Conservation (phyloP, 2,329 filamentous ascomycete species). For the Colletotrichum sp. region DNA sequence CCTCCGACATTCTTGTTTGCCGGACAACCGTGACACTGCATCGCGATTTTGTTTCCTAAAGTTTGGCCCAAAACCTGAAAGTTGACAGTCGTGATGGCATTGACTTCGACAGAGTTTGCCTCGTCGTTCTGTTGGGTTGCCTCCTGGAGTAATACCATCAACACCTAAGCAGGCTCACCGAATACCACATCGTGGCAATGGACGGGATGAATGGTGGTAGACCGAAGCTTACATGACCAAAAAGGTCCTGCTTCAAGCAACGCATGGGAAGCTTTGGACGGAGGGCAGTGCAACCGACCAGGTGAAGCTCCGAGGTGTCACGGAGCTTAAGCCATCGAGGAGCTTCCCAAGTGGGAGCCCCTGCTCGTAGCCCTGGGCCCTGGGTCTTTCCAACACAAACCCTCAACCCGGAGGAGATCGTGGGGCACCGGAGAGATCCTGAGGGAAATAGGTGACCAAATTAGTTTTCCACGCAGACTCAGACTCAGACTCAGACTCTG, state of each 20-base stretch:
- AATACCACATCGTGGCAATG: not conserved
- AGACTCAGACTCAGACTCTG: not conserved
- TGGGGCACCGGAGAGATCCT: conserved; percentile 7
- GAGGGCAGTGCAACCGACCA: not conserved
- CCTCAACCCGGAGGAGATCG: conserved; percentile 10
- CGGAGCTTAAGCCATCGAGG: conserved; percentile 6
- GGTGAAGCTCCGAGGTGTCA: not conserved
- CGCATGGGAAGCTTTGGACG: not conserved
- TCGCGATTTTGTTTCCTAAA: not conserved
- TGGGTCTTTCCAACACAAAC: not conserved
- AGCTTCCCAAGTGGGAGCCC: conserved; percentile 3
- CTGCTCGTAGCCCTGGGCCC: not conserved
- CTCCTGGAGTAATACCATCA: not conserved
- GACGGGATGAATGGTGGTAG: not conserved
- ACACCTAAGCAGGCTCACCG: not conserved
- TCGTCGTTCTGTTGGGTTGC: not conserved
- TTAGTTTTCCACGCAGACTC: not conserved
- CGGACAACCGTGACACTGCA: not conserved
- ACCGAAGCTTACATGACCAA: not conserved
- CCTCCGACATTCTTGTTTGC: not conserved
- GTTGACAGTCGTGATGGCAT: not conserved
- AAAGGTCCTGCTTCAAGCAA: not conserved
- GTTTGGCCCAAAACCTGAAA: conserved; percentile 11
- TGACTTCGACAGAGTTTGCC: not conserved
- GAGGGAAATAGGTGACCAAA: not conserved